These are phyloP conservation scores for Penicillium cataractarum DNA, from an alignment of 495 filamentous ascomycete species.

Conservation along the genomic window DNA sequence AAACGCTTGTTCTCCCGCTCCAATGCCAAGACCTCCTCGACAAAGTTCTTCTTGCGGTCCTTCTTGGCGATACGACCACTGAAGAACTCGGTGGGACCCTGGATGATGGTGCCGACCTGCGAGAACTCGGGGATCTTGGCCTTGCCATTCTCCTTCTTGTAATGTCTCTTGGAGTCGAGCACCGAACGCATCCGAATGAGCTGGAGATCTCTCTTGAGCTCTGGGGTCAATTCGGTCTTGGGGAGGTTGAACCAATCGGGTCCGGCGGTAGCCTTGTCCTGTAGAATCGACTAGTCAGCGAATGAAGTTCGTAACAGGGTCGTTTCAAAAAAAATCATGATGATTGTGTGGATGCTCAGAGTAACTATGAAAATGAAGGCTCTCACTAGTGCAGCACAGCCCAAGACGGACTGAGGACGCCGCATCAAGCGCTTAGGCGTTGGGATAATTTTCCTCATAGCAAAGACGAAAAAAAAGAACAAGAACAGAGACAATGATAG, in stretches of 20 bases:
- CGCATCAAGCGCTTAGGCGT: slow-evolving; percentile 62
- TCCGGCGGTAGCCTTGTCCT: slow-evolving; percentile 64
- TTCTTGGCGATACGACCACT: slow-evolving; percentile 78
- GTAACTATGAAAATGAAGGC: slow-evolving; percentile 94
- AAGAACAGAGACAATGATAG: slow-evolving; percentile 13
- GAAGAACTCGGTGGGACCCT: slow-evolving; percentile 88
- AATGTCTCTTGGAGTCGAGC: slow-evolving; percentile 85
- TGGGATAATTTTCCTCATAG: slow-evolving; percentile 74
- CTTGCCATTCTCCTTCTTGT: slow-evolving; percentile 81
- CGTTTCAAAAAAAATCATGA: slow-evolving; percentile 8
- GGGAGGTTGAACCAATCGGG: slow-evolving; percentile 84
- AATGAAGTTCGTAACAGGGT: slow-evolving; percentile 11
- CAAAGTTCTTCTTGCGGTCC: slow-evolving; percentile 85
- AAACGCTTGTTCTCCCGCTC: slow-evolving; percentile 64
- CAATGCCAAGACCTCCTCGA: slow-evolving; percentile 79
- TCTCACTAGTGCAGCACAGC: slow-evolving; percentile 74
- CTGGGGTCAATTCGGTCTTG: slow-evolving; percentile 75
- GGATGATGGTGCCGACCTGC: slow-evolving; percentile 84
- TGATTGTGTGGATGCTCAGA: slow-evolving; percentile 66
- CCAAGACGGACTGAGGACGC: slow-evolving; percentile 74
- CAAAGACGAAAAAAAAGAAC: slow-evolving; percentile 27
- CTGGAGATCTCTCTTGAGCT: slow-evolving; percentile 86
- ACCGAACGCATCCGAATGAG: slow-evolving; percentile 86
- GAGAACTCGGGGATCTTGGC: slow-evolving; percentile 73
- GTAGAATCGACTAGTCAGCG: slow-evolving; percentile 37